phyloP scores from a whole-genome alignment of 371 early-diverging fungal genomes.

The Syncephalastrum sp. region DNA sequence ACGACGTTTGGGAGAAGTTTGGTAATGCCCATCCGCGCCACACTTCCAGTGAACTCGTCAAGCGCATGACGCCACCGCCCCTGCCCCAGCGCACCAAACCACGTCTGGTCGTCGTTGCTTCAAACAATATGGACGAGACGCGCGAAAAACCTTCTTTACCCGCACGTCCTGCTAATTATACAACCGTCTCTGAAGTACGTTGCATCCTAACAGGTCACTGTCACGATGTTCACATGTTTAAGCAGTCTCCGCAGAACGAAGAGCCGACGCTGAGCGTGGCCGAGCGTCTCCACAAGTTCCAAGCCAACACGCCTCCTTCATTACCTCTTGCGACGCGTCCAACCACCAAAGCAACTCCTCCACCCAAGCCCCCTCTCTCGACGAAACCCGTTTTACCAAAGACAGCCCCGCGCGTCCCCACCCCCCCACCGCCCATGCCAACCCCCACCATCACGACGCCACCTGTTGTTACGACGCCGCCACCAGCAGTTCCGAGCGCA shows the following conservation, averaged over 20 bases:
- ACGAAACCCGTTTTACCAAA: conserved; percentile 17
- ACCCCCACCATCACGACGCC: background rate
- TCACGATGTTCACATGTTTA: background rate
- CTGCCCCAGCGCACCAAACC: conserved; percentile 22
- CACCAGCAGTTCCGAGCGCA: background rate
- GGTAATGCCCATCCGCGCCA: conserved; percentile 51
- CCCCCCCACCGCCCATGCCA: background rate
- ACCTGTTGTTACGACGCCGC: background rate
- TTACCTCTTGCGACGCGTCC: background rate
- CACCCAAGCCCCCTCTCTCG: conserved; percentile 27
- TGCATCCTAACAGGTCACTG: background rate
- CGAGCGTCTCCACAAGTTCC: conserved; percentile 15
- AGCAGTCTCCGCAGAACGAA: background rate
- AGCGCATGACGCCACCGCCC: conserved; percentile 19
- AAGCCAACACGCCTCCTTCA: conserved; percentile 1
- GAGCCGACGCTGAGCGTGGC: conserved; percentile 15
- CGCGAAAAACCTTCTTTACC: conserved; percentile 15
- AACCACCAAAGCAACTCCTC: conserved; percentile 9
- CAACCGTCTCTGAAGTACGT: background rate
- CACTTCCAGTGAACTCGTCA: conserved; percentile 12
- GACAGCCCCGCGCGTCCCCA: background rate
- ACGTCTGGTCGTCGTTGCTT: conserved; percentile 16
- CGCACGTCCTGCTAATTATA: conserved; percentile 16
- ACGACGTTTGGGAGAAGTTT: conserved; percentile 88
- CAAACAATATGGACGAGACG: conserved; percentile 1